Percentiles rank a stretch among this genome's conserved stretches.
phyloP scores from a whole-genome alignment of 2,329 filamentous ascomycete genomes.

The Sarocladiaceae sp. region DNA sequence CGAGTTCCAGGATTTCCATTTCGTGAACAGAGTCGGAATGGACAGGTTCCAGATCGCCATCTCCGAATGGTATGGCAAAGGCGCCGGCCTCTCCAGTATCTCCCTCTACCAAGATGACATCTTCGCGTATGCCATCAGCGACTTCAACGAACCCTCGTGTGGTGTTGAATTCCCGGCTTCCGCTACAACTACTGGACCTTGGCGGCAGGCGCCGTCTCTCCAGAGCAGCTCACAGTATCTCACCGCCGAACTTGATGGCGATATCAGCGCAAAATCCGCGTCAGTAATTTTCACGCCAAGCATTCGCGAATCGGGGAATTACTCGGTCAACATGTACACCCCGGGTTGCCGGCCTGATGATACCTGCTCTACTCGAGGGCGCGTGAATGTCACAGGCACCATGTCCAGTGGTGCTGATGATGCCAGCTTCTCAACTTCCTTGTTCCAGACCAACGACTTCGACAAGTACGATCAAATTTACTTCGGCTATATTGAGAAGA shows the following conservation, averaged over 20 bases:
- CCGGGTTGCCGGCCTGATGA: conserved; percentile 80
- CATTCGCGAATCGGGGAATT: conserved; percentile 83
- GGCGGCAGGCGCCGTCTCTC: conserved; percentile 61
- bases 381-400: conserved; percentile 71
- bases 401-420: conserved; percentile 48
- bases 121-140: conserved; percentile 74
- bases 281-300: conserved; percentile 77
- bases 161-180: conserved; percentile 55
- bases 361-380: conserved; percentile 69
- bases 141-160: conserved; percentile 86
- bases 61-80: conserved; percentile 77
- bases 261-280: conserved; percentile 51
- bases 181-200: conserved; percentile 66
- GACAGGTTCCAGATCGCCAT: conserved; percentile 79
- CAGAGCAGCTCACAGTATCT: conserved; percentile 72
- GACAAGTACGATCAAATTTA: conserved; percentile 96
- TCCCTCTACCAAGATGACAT: conserved; percentile 84
- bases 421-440: conserved; percentile 48
- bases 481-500: conserved; percentile 75
- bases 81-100: conserved; percentile 79
- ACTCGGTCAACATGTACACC: conserved; percentile 85
- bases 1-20: conserved; percentile 80
- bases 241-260: conserved; percentile 54
- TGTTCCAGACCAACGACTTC: conserved; percentile 90
- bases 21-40: conserved; percentile 86